phyloP scores from a whole-genome alignment of 2,329 filamentous ascomycete genomes.

The Hyphodiscus sp. region DNA sequence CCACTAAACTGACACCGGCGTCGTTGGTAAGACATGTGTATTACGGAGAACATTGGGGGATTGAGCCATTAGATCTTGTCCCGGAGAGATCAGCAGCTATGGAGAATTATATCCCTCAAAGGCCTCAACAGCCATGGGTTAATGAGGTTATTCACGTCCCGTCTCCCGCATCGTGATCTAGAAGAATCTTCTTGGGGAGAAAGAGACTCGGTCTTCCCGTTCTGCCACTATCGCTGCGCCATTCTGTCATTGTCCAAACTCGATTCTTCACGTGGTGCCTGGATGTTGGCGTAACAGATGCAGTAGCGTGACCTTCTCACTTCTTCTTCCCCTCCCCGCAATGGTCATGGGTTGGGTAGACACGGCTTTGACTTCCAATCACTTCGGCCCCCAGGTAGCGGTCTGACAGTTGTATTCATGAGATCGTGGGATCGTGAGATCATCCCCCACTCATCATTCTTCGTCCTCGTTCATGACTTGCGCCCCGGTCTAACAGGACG shows the following conservation, averaged over 20 bases:
- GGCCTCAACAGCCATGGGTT: too few species aligned
- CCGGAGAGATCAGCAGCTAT: not conserved
- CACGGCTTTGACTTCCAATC: not conserved
- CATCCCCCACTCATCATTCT: not conserved
- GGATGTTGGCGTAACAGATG: constrained; percentile 1
- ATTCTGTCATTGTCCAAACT: not conserved
- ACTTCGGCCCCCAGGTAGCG: not conserved
- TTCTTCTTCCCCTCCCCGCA: constrained; percentile 3
- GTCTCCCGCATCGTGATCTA: not conserved
- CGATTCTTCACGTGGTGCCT: constrained; percentile 5
- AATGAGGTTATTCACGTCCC: not conserved
- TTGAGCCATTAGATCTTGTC: not conserved
- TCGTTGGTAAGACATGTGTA: too few species aligned
- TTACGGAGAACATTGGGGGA: not conserved
- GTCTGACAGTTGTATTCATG: not conserved
- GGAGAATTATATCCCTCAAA: not conserved
- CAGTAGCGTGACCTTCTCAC: constrained; percentile 6
- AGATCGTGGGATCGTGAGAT: not conserved
- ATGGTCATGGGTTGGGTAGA: constrained; percentile 1
- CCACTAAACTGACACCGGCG: too few species aligned
- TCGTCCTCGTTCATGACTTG: not conserved
- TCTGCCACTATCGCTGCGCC: too few species aligned
- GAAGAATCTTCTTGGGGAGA: too few species aligned
- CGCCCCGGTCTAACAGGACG: not conserved
- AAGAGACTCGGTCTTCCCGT: not conserved